These are phyloP conservation scores for Cyclotella sp. DNA, from an alignment of 108 stramenopile genomes.

Conservation along the genomic window DNA sequence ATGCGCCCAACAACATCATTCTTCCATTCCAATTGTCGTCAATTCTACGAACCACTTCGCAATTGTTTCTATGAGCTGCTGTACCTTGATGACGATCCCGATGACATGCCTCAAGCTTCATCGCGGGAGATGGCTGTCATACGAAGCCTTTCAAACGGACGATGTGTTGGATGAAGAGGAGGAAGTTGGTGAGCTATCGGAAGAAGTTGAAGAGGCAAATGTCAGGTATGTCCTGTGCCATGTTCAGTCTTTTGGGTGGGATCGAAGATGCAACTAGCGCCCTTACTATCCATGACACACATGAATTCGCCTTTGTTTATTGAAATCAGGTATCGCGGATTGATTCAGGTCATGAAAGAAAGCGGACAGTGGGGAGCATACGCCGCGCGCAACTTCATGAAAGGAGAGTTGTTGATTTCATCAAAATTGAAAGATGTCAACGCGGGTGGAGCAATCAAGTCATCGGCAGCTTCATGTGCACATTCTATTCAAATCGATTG, in stretches of 20 bases:
- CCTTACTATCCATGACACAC: background rate
- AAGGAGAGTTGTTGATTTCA: conserved; percentile 32
- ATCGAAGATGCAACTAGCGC: background rate
- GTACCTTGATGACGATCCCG: too few species aligned
- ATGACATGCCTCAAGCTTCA: too few species aligned
- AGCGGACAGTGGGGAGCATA: conserved; percentile 29
- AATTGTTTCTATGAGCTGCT: too few species aligned
- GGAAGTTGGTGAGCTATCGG: too few species aligned
- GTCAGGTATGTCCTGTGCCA: conserved; percentile 6
- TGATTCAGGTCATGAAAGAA: conserved; percentile 16
- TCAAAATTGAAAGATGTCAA: conserved; percentile 7
- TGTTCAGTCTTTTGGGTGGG: background rate
- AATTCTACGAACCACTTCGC: too few species aligned
- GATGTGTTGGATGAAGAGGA: too few species aligned
- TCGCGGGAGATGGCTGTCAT: too few species aligned
- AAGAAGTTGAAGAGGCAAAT: conserved; percentile 27
- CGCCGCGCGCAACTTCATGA: conserved; percentile 1
- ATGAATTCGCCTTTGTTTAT: background rate
- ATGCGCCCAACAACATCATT: too few species aligned
- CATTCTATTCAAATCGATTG: conserved; percentile 57
- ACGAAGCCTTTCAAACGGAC: too few species aligned
- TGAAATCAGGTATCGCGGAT: conserved; percentile 12
- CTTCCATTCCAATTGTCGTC: too few species aligned
- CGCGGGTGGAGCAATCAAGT: background rate
- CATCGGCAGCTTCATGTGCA: conserved; percentile 27